These are phyloP conservation scores for Choanephora cucurbitarum DNA, from an alignment of 371 early-diverging fungal species.

Conservation along the genomic window DNA sequence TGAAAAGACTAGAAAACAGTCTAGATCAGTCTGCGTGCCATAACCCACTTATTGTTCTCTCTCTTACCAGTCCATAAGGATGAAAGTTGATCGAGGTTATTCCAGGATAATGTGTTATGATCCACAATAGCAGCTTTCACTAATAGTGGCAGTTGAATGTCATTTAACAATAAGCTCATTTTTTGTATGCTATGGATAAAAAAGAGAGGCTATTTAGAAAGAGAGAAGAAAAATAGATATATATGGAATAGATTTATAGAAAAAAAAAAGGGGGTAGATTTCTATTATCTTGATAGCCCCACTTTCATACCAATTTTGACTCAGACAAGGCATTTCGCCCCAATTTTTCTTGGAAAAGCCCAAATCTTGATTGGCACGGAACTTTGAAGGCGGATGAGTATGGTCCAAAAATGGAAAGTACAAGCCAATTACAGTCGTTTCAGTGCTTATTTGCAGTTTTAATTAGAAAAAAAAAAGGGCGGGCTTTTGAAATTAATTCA, in stretches of 20 bases:
- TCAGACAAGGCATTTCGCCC: no score
- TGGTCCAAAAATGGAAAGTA: no score
- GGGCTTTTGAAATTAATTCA: no score
- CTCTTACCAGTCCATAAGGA: slow-evolving; percentile 23
- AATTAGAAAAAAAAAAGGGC: no score
- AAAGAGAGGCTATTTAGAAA: slow-evolving; percentile 3
- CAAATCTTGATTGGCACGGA: no score
- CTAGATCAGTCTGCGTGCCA: no score
- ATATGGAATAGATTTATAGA: not conserved
- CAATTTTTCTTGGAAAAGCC: no score
- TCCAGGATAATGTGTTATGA: slow-evolving; percentile 21
- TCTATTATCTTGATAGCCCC: slow-evolving; percentile 2
- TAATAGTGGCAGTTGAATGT: slow-evolving; percentile 24
- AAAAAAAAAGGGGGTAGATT: no score
- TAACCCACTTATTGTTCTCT: slow-evolving; percentile 1
- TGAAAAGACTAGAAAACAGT: slow-evolving; percentile 23
- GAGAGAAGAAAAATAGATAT: slow-evolving; percentile 1
- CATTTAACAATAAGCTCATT: slow-evolving; percentile 15
- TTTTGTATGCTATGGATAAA: not conserved
- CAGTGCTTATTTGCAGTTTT: no score
- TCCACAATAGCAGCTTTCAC: slow-evolving; percentile 17
- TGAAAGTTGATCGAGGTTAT: slow-evolving; percentile 26
- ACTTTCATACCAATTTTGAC: not conserved
- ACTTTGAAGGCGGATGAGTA: no score
- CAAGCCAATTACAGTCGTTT: no score